These are phyloP conservation scores for Neohortaea acidophila DNA, from an alignment of 495 filamentous ascomycete genomes.

Conservation along the genomic window DNA sequence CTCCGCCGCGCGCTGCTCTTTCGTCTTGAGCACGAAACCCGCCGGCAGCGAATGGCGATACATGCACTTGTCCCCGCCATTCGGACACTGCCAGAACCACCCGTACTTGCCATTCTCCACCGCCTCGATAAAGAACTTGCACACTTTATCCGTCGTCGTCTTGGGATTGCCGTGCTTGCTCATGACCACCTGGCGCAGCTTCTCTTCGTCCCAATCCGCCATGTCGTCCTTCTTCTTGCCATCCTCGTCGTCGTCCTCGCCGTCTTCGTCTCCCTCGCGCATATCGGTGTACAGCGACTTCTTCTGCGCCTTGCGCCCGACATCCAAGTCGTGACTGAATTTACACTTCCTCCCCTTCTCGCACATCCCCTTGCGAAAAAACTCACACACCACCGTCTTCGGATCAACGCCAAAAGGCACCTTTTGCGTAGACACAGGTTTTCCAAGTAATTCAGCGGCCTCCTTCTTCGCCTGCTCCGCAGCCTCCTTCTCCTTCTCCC, in stretches of 20 bases:
- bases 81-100: slow-evolving; percentile 98
- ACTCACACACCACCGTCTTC: slow-evolving; percentile 92
- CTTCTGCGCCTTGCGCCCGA: slow-evolving; percentile 86
- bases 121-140: slow-evolving; percentile 96
- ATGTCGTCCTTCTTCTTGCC: slow-evolving; percentile 81
- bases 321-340: slow-evolving; percentile 78
- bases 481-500: slow-evolving; percentile 77
- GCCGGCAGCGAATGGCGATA: slow-evolving; percentile 91
- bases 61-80: slow-evolving; percentile 95
- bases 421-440: slow-evolving; percentile 88
- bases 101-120: slow-evolving; percentile 98
- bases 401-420: slow-evolving; percentile 95
- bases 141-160: slow-evolving; percentile 95
- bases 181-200: slow-evolving; percentile 73
- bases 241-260: slow-evolving; percentile 52
- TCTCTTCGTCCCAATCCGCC: slow-evolving; percentile 94
- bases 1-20: slow-evolving; percentile 88
- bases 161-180: slow-evolving; percentile 95
- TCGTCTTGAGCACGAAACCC: slow-evolving; percentile 96
- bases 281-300: slow-evolving; percentile 82
- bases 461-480: slow-evolving; percentile 67
- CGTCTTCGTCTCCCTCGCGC: slow-evolving; percentile 44
- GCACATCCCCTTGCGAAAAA: slow-evolving; percentile 91
- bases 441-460: slow-evolving; percentile 63
- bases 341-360: slow-evolving; percentile 98